Base-by-base conservation (phyloP, 2,329 filamentous ascomycete species). In the Ceratocystis ficicola region DNA sequence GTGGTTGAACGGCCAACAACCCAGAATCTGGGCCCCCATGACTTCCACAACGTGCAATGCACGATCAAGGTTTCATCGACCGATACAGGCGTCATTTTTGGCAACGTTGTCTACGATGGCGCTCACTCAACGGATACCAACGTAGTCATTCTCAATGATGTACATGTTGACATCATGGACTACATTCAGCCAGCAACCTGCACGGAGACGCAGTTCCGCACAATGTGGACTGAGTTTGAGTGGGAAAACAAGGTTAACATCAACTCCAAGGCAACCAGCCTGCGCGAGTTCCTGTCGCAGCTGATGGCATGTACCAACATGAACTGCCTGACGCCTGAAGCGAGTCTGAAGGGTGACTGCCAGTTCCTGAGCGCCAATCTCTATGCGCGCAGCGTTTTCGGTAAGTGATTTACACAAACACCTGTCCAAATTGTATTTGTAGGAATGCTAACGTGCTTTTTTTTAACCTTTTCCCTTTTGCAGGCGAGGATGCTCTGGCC, bases 161-260 rank as follows among this genome's bases (percentile, higher is more conserved):
- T 99, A 36, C 94, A 99, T 73, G 93, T 97, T 66, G 94, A 99
- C 73, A 96, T 99, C 70, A 99, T 99, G 94, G 94, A 99, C 77
- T 99, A 99, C 78, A 99, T 99, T 72, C 93, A 97, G 74, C 94
- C 94, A 1, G 93, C 93, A 5, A 87, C 91, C 17, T 99, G 94
- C 81, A 94, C 90, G 3, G 94, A 99, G 80, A 96, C 93, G 10
- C 91, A 97, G 73, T 99, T 99, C 86, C 86, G 94, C 68, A 95
- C 90, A n/a, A 99, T 99, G 94, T 99, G 94, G 94, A 99, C 94
- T 46, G 94, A 99, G 74, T 99, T 99, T 71, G 94, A 99, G 75
- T 99, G 94, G 94, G 94, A 99, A 81, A 99, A 99, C 80, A 99
- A 99, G 83, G 93, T 99, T 76, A 99, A 99, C 79, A 97, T 99